Conservation (phyloP, 2,329 filamentous ascomycete genomes). For the Allantophomopsis cytisporea region DNA sequence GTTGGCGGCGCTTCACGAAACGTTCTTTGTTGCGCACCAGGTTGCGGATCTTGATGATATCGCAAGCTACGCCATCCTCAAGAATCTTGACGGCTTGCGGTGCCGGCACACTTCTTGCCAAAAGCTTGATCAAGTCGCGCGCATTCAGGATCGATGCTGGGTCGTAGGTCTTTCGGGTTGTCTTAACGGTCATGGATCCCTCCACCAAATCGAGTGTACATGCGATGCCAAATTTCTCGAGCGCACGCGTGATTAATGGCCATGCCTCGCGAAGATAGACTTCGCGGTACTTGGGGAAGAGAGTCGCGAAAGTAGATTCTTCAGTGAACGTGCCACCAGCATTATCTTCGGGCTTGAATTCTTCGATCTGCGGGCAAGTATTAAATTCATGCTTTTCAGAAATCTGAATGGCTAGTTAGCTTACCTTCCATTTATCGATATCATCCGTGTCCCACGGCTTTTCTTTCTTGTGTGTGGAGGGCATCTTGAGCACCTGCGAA, state of each 20-base stretch:
- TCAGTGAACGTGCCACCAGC: slow-evolving; percentile 74
- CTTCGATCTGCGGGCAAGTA: slow-evolving; percentile 44
- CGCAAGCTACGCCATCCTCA: slow-evolving; percentile 80
- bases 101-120: slow-evolving; percentile 82
- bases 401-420: neutral
- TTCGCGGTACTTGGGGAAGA: slow-evolving; percentile 96
- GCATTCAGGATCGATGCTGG: slow-evolving; percentile 89
- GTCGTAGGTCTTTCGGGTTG: slow-evolving; percentile 82
- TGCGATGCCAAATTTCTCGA: slow-evolving; percentile 79
- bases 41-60: slow-evolving; percentile 90
- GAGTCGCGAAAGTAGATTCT: slow-evolving; percentile 74
- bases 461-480: slow-evolving; percentile 76
- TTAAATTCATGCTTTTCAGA: neutral
- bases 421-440: slow-evolving; percentile 88
- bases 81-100: slow-evolving; percentile 91
- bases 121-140: slow-evolving; percentile 83
- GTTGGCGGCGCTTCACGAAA: slow-evolving; percentile 87
- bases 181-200: slow-evolving; percentile 93
- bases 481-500: slow-evolving; percentile 39
- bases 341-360: slow-evolving; percentile 81
- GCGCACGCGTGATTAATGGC: slow-evolving; percentile 76
- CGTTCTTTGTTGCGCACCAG: slow-evolving; percentile 87
- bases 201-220: slow-evolving; percentile 91
- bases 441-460: slow-evolving; percentile 96
- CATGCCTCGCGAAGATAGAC: slow-evolving; percentile 85